Evolutionary conservation across 2,329 filamentous ascomycete genomes (phyloP).

Genomic region (Alternaria metachromatica): DNA sequence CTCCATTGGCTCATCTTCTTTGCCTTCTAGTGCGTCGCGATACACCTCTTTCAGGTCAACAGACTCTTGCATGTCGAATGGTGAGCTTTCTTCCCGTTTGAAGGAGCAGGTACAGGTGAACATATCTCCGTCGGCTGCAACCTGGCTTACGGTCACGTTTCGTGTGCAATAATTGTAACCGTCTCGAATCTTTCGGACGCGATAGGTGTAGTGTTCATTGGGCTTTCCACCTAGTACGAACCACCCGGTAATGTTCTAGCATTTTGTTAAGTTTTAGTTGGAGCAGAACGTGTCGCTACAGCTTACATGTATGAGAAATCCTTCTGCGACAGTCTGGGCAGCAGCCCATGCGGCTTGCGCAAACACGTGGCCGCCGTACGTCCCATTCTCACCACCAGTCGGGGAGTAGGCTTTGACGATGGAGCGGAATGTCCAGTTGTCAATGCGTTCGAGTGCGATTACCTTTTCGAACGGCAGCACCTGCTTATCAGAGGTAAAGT

Average conservation of each 20-base stretch:
- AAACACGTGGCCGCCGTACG: conserved; percentile 64
- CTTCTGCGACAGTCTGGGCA: conserved; percentile 59
- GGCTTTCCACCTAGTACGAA: conserved; percentile 58
- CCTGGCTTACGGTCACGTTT: conserved; percentile 60
- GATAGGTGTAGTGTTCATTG: conserved; percentile 59
- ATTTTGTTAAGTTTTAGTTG: background rate
- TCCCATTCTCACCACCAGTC: conserved; percentile 48
- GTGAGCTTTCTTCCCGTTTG: conserved; percentile 53
- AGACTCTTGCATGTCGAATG: conserved; percentile 43
- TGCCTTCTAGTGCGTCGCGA: conserved; percentile 40
- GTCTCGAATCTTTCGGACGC: conserved; percentile 58
- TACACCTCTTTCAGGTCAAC: conserved; percentile 48
- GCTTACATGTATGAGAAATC: conserved; percentile 60
- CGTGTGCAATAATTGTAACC: conserved; percentile 61
- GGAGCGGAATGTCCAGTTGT: conserved; percentile 50
- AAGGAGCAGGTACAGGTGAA: conserved; percentile 62
- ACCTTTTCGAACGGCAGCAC: conserved; percentile 51
- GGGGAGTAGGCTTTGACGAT: conserved; percentile 53
- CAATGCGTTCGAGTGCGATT: conserved; percentile 51
- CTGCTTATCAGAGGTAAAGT: conserved; percentile 30
- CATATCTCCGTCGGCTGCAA: conserved; percentile 53
- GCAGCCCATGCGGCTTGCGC: conserved; percentile 65
- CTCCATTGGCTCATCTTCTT: conserved; percentile 39
- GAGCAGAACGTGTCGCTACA: background rate
- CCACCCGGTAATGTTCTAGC: conserved; percentile 59